Evolutionary conservation across 495 filamentous ascomycete genomes (phyloP).

Genomic region (Hypoxylon trugodes): DNA sequence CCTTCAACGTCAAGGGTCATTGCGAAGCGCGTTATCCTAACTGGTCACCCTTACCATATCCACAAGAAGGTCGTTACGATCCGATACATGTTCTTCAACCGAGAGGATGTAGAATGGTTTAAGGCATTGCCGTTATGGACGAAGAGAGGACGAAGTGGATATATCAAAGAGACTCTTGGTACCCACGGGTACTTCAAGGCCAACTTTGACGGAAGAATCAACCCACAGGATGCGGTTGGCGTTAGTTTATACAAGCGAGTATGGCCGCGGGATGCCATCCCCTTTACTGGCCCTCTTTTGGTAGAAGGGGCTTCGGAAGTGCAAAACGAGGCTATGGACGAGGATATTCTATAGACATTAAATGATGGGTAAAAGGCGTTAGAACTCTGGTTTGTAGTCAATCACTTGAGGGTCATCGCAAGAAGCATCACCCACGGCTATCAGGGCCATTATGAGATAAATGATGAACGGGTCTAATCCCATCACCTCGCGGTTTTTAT

Average conservation of each 20-base stretch:
- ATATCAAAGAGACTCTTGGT: constrained; percentile 90
- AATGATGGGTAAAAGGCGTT: constrained; percentile 2
- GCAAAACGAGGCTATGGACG: constrained; percentile 51
- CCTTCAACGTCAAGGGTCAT: constrained; percentile 82
- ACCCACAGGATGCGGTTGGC: constrained; percentile 91
- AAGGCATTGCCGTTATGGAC: constrained; percentile 96
- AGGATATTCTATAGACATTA: constrained; percentile 43
- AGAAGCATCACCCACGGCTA: constrained; percentile 4
- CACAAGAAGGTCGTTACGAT: constrained; percentile 96
- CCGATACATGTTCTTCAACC: constrained; percentile 99
- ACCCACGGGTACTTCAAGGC: constrained; percentile 99
- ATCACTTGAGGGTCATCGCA: neutral
- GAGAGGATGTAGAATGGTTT: constrained; percentile 94
- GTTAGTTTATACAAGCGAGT: constrained; percentile 94
- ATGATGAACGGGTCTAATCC: constrained; percentile 25
- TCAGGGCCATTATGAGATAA: constrained; percentile 22
- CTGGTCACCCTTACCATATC: constrained; percentile 97
- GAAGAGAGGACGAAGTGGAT: constrained; percentile 83
- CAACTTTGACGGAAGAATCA: constrained; percentile 93
- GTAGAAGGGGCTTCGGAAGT: constrained; percentile 34
- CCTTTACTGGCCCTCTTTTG: constrained; percentile 55
- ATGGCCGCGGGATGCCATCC: constrained; percentile 75
- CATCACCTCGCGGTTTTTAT: neutral
- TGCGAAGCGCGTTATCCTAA: constrained; percentile 92
- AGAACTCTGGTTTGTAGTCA: neutral